A percentile compares a stretch with the other conserved stretches of the same genome.
phyloP scores from a whole-genome alignment of 2,329 filamentous ascomycete genomes.

The Parastagonospora nodorum region DNA sequence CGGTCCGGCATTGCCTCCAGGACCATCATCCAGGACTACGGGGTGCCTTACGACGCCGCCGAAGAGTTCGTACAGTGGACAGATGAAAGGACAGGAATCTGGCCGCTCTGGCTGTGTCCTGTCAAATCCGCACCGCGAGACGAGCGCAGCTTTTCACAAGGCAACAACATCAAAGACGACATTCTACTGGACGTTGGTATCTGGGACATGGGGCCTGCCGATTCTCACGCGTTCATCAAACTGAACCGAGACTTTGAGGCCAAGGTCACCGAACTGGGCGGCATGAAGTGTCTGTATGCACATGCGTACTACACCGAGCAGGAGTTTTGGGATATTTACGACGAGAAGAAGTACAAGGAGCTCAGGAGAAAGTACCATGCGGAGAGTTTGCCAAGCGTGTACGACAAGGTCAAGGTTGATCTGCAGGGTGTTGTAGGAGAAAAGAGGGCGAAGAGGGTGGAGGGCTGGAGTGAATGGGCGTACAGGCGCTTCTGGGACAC shows the following conservation, averaged over 20 bases:
- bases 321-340: conserved; percentile 72
- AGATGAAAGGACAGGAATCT: conserved; percentile 55
- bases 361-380: conserved; percentile 69
- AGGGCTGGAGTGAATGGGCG: conserved; percentile 37
- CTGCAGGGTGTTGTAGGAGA: conserved; percentile 41
- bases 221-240: conserved; percentile 63
- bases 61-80: conserved; percentile 60
- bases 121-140: conserved; percentile 35
- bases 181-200: conserved; percentile 60
- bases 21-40: conserved; percentile 68
- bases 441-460: conserved; percentile 4
- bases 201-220: conserved; percentile 75
- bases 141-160: conserved; percentile 37
- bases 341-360: conserved; percentile 64
- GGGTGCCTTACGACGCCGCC: conserved; percentile 59
- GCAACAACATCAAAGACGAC: conserved; percentile 33
- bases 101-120: conserved; percentile 66
- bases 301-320: conserved; percentile 79
- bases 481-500: conserved; percentile 34
- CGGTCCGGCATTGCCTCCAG: conserved; percentile 60
- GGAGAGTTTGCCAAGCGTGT: conserved; percentile 67
- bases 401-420: conserved; percentile 65
- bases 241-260: conserved; percentile 75
- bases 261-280: conserved; percentile 71
- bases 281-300: conserved; percentile 87